These are phyloP conservation scores for Sindora glabra DNA, from an alignment of 306 rosid genomes.

Conservation along the genomic window DNA sequence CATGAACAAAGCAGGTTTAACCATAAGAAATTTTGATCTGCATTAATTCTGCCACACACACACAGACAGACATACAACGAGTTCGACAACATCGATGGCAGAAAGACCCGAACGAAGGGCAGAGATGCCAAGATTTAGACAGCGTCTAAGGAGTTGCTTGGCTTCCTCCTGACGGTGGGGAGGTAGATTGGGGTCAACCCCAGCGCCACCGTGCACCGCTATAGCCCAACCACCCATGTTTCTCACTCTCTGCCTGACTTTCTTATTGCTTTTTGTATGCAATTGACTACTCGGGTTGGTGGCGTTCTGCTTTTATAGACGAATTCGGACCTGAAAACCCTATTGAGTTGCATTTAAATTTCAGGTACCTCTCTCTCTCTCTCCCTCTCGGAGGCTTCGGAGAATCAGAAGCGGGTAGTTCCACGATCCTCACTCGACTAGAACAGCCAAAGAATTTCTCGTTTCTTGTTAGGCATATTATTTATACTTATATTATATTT, in stretches of 20 bases:
- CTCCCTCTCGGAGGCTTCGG: neutral
- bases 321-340: slow-evolving; percentile 10
- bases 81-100: slow-evolving; percentile 91
- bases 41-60: neutral
- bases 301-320: slow-evolving; percentile 7
- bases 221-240: slow-evolving; percentile 82
- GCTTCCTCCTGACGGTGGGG: slow-evolving; percentile 72
- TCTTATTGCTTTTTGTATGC: neutral
- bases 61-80: slow-evolving; percentile 46
- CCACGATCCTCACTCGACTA: too few relatives aligned
- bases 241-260: neutral
- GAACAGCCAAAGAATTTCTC: too few relatives aligned
- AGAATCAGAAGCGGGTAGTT: neutral
- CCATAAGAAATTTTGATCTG: too few relatives aligned
- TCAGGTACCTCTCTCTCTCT: neutral
- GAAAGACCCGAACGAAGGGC: slow-evolving; percentile 62
- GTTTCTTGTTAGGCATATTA: too few relatives aligned
- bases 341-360: slow-evolving; percentile 1
- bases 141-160: slow-evolving; percentile 69
- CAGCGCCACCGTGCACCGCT: slow-evolving; percentile 98
- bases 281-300: neutral
- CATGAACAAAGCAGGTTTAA: too few relatives aligned
- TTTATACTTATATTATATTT: too few relatives aligned
- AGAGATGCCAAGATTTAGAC: slow-evolving; percentile 78
- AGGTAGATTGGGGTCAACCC: slow-evolving; percentile 93